phyloP scores from a whole-genome alignment of 129 eudicot species.

The Gnaphalium uliginosum region DNA sequence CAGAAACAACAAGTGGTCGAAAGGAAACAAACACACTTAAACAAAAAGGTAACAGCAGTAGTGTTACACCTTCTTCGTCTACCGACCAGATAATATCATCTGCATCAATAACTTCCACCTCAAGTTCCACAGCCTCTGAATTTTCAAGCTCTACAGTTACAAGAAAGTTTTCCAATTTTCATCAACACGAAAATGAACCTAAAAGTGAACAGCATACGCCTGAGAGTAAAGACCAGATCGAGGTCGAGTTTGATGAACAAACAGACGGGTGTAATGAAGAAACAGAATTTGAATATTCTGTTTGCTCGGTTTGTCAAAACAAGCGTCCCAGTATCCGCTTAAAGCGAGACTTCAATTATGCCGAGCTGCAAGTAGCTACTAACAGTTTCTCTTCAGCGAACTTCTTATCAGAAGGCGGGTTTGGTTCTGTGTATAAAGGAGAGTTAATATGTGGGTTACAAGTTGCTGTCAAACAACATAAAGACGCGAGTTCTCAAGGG shows the following conservation, averaged over 20 bases:
- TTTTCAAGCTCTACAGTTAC: constrained; percentile 31
- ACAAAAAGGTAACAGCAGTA: constrained; percentile 15
- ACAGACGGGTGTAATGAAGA: constrained; percentile 1
- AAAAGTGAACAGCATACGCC: constrained; percentile 7
- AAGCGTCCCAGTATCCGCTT: constrained; percentile 46
- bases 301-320: constrained; percentile 59
- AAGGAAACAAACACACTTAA: constrained; percentile 20
- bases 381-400: constrained; percentile 45
- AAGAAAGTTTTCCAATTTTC: constrained; percentile 18
- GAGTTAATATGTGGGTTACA: constrained; percentile 44
- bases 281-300: constrained; percentile 33
- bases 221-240: constrained; percentile 14
- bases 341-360: constrained; percentile 50
- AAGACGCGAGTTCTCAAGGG: constrained; percentile 65
- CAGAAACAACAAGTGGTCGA: constrained; percentile 39
- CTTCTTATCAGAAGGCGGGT: constrained; percentile 76
- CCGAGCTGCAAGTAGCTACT: constrained; percentile 63
- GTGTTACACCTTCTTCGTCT: constrained; percentile 14
- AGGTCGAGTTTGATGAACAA: constrained; percentile 23
- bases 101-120: constrained; percentile 29
- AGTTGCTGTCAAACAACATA: constrained; percentile 68
- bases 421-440: constrained; percentile 64
- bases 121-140: constrained; percentile 34
- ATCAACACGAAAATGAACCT: constrained; percentile 15
- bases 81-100: constrained; percentile 21